Evolutionary conservation across 768 basidiomycete genomes (phyloP), one percentile per base, ranked within the genome.

Genomic region (Auricularia sp.): DNA sequence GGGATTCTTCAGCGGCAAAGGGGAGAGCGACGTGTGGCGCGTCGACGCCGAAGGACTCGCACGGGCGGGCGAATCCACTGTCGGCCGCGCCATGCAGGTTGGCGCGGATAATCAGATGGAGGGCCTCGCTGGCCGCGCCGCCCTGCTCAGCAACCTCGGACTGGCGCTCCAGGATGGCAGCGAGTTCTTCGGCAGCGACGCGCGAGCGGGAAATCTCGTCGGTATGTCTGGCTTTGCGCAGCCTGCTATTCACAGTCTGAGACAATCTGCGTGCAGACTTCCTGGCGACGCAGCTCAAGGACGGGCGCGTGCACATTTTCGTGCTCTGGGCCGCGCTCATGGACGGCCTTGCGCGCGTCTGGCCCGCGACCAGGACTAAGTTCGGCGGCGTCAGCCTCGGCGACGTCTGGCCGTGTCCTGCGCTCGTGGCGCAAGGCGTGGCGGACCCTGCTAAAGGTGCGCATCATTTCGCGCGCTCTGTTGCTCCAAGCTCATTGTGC

Each of bases 391-490:
- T 89, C 33, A 72, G 88, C 0, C 83, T 98, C 4, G 96, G 96
- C 23, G 96, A 98, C 71, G 94, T 94, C 58, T 98, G 96, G 96
- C 88, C 88, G 0, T 95, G 92, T 68, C 76, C 82, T 3, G 81
- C 82, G 0, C 71, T 81, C 16, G 78, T 87, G 66, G 70, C 70
- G 42, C 61, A 70, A 7, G 65, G 68, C n/a, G 56, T n/a, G n/a
- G n/a, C 66, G 11, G 65, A 63, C 12, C 59, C 62, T 2, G 67
- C 64, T 4, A 69, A 70, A 21, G 61, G 71, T 33, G 65, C 66
- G 39, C 61, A 18, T 51, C 47, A 51, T 11, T 18, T 18, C 18
- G 5, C 6, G 21, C 21, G 5, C 14, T 51, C 14, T 51, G 47
- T 51, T 66, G 71, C 8, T 65, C 68, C 14, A 64, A 65, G 36